Base-by-base conservation (phyloP, 495 filamentous ascomycete genomes). In the Penicillium robsamsonii region DNA sequence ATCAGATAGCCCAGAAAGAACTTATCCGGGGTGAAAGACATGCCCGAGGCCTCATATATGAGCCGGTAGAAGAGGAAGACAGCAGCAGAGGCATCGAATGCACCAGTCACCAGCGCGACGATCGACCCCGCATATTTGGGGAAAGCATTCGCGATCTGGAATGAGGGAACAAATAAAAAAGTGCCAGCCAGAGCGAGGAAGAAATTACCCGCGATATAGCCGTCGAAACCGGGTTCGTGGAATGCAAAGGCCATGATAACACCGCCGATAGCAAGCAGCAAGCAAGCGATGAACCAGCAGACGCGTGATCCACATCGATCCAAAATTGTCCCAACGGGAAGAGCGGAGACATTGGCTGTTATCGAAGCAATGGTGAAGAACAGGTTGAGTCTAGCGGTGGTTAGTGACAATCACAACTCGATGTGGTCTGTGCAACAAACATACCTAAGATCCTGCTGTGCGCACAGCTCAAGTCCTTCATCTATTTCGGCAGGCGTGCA, bases 311-410 rank as follows among this genome's bases (percentile, higher is more conserved):
- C 87, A 62, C 79, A 88, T 38, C 79, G 81, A 60, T 90, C 87
- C 12, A 90, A 76, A 9, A 85, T 68, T 72, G 70, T 70, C 5
- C 87, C 92, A 4, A 96, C 83, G 12, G 91, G 90, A 3, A 96
- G 76, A 9, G 91, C 92, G 17, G 83, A 86, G 17, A 93, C 87
- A 67, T 87, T 87, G 35, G 92, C 96, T 5, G 81, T 86, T 17
- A 96, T 92, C 13, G 90, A 91, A n/a, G 91, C 91, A 35, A 89
- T 79, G 30, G 91, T 96, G 76, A 89, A 89, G 73, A 87, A 87
- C 27, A 89, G 60, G 61, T 89, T 89, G 20, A 89, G 75, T 22
- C 81, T 80, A 35, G 25, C 25, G 11, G 17, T 44, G 13, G 47
- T 57, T 58, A 53, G 58, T 20, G n/a, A 25, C 31, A 38, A 35